These are phyloP conservation scores for Coniferiporia sulphurascens DNA, from an alignment of 1,284 basidiomycete genomes.

Conservation along the genomic window DNA sequence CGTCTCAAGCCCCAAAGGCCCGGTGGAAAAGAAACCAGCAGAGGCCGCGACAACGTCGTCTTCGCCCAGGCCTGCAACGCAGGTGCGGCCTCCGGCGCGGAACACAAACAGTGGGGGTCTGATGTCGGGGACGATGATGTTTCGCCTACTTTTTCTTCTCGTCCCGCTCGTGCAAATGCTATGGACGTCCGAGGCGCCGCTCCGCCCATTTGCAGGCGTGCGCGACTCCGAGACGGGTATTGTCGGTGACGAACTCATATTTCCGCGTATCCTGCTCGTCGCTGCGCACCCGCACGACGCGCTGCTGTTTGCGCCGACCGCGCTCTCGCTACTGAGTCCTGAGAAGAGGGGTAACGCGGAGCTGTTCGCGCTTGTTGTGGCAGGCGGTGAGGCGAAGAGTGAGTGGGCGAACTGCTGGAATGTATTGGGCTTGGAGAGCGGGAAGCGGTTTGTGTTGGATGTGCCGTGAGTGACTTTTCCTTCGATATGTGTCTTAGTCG, in stretches of 20 bases:
- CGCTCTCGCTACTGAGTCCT: background rate
- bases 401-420: slow-evolving; percentile 1
- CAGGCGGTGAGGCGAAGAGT: background rate
- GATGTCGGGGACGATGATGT: background rate
- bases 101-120: background rate
- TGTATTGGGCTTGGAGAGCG: slow-evolving; percentile 7
- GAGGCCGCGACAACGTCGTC: background rate
- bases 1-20: background rate
- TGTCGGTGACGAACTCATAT: background rate
- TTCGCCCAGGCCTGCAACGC: background rate
- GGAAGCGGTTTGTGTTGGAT: slow-evolving; percentile 11
- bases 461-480: slow-evolving; percentile 7
- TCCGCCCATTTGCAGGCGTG: slow-evolving; percentile 9
- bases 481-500: background rate
- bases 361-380: slow-evolving; percentile 4
- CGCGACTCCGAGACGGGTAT: slow-evolving; percentile 5
- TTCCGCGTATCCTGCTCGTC: slow-evolving; percentile 14
- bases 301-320: slow-evolving; percentile 10
- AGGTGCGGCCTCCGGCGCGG: background rate
- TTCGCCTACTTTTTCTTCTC: slow-evolving; percentile 13
- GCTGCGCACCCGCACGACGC: slow-evolving; percentile 5
- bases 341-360: slow-evolving; percentile 4
- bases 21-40: background rate
- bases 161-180: slow-evolving; percentile 13
- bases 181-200: slow-evolving; percentile 15